These are phyloP conservation scores for Yamadazyma dendronema DNA, from an alignment of 1,139 yeast species.

Conservation along the genomic window DNA sequence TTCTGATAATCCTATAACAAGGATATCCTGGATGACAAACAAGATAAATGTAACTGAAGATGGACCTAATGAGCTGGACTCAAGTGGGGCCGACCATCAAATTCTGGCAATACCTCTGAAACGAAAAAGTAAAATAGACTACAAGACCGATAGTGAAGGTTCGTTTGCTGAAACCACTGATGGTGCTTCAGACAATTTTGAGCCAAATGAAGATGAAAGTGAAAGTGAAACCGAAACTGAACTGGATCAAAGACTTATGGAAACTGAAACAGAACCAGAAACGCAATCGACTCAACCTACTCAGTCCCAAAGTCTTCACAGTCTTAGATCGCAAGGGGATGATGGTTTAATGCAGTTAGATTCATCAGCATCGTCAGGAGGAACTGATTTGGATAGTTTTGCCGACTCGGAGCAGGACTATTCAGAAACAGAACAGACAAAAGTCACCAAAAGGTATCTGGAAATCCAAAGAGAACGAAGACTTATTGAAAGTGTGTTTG, in stretches of 20 bases:
- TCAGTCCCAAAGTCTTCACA: constrained; percentile 1
- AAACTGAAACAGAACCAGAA: constrained; percentile 3
- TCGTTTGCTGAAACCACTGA: not conserved
- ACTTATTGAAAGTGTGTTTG: constrained; percentile 9
- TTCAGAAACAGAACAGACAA: constrained; percentile 1
- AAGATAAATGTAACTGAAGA: too few species aligned
- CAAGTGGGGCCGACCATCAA: too few species aligned
- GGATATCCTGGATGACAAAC: too few species aligned
- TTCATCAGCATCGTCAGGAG: not conserved
- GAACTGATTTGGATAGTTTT: constrained; percentile 5
- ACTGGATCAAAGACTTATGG: not conserved
- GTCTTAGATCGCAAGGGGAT: constrained; percentile 2
- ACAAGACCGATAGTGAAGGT: not conserved
- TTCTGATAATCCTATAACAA: not conserved
- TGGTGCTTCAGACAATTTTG: not conserved
- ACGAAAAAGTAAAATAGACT: too few species aligned
- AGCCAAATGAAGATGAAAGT: not conserved
- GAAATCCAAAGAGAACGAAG: constrained; percentile 5
- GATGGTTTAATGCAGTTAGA: constrained; percentile 1
- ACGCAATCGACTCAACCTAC: constrained; percentile 1
- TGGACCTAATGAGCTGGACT: too few species aligned
- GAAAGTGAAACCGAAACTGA: not conserved
- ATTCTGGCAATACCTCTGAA: too few species aligned
- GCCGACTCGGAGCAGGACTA: constrained; percentile 8
- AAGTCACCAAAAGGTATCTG: constrained; percentile 2